Base-by-base conservation (phyloP, 1,284 basidiomycete genomes). In the Porodaedalea pini region DNA sequence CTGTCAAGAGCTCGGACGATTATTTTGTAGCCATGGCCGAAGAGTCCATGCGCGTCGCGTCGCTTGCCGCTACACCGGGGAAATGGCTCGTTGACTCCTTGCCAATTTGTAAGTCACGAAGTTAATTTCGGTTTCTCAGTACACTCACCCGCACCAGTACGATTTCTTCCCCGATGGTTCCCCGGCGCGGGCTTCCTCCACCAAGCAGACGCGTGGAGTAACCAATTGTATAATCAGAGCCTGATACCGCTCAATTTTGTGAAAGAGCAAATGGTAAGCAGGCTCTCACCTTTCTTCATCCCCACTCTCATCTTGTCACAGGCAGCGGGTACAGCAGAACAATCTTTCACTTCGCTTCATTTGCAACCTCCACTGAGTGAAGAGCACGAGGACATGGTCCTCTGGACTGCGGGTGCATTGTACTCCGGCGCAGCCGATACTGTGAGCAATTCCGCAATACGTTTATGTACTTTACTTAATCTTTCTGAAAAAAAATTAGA, bases 391-490 rank as follows among this genome's bases (percentile, higher is more conserved):
- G 73, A 77, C 43, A 69, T 74, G 13, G 65, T 77, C 13, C 73
- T 75, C 57, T 77, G 75, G 75, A 70, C 70, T 48, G 75, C 75
- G 25, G 74, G 72, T 1, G 76, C 69, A 1, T 61, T 78, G 7
- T 77, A 78, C 51, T 73, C 74, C 5, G 77, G 76, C 11, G 76
- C 74, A 1, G 68, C 71, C 0, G 76, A 77, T 63, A 79, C 77
- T 8, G 76, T 78, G 34, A 50, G 54, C 19, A 47, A 47, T 7
- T 7, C 13, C 15, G 7, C 15, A 47, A n/a, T n/a, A n/a, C n/a
- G n/a, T n/a, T n/a, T n/a, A n/a, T 47, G 44, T 6, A 5, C 3
- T 6, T 13, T 25, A 25, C 23, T 29, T 47, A 47, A 11, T 29
- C 29, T 47, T 47, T n/a, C n/a, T n/a, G n/a, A n/a, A n/a, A n/a